These are phyloP conservation scores for Parastagonospora avenae DNA, from an alignment of 2,329 filamentous ascomycete species.

Conservation along the genomic window DNA sequence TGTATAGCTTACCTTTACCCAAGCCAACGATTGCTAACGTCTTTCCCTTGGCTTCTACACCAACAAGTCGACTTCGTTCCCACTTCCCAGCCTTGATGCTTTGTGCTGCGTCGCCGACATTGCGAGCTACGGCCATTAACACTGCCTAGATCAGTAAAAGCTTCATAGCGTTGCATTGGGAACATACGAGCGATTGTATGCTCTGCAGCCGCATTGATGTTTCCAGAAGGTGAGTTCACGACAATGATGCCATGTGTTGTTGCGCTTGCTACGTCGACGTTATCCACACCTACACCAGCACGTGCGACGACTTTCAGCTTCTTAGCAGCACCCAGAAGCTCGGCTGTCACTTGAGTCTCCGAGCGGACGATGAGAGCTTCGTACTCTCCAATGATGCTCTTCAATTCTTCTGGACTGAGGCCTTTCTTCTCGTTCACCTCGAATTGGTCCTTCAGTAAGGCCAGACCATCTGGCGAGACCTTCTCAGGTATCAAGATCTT, in stretches of 20 bases:
- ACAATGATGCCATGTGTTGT: conserved; percentile 77
- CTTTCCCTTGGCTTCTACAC: conserved; percentile 79
- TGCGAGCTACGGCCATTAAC: conserved; percentile 74
- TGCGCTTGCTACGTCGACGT: conserved; percentile 75
- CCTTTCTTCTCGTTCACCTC: conserved; percentile 72
- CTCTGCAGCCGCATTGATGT: conserved; percentile 80
- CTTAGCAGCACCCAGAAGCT: conserved; percentile 67
- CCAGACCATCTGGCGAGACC: conserved; percentile 77
- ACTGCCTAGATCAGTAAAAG: conserved; percentile 50
- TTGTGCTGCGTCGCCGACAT: conserved; percentile 72
- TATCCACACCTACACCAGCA: conserved; percentile 80
- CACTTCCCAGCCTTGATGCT: conserved; percentile 73
- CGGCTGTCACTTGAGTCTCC: conserved; percentile 77
- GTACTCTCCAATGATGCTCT: conserved; percentile 71
- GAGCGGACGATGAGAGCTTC: conserved; percentile 80
- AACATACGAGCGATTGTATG: conserved; percentile 67
- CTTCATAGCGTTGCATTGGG: not conserved
- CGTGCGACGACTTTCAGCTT: conserved; percentile 78
- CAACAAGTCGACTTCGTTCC: conserved; percentile 76
- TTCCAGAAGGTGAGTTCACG: conserved; percentile 78
- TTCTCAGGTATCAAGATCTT: conserved; percentile 79
- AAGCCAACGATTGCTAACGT: conserved; percentile 76
- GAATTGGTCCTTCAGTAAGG: conserved; percentile 68
- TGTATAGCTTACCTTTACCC: conserved; percentile 65
- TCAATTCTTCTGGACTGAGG: conserved; percentile 66